These are phyloP conservation scores for Singerocomus inundabilis DNA, from an alignment of 1,284 basidiomycete genomes.

Conservation along the genomic window DNA sequence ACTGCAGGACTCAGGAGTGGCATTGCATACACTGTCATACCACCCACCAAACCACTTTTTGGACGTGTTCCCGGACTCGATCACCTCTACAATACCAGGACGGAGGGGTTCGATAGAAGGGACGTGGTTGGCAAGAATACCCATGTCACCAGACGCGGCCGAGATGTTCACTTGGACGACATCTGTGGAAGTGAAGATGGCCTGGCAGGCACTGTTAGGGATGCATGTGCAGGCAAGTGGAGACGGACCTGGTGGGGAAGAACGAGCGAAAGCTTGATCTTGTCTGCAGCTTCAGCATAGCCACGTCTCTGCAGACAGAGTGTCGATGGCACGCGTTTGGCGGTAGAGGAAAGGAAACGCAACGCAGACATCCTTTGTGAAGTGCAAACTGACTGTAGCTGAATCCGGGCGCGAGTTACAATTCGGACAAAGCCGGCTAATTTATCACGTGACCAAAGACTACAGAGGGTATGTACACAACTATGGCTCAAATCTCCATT, in stretches of 20 bases:
- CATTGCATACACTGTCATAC: neutral
- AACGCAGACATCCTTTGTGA: conserved; percentile 63
- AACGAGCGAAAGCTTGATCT: conserved; percentile 86
- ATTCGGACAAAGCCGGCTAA: conserved; percentile 31
- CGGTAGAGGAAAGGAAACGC: conserved; percentile 63
- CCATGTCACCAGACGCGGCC: conserved; percentile 96
- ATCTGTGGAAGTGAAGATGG: conserved; percentile 83
- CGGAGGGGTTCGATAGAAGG: conserved; percentile 90
- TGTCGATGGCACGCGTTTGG: conserved; percentile 56
- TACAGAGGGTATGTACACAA: conserved; percentile 7
- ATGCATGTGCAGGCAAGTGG: conserved; percentile 3
- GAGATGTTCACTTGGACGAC: conserved; percentile 94
- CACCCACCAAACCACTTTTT: conserved; percentile 96
- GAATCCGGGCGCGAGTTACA: neutral
- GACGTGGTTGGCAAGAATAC: conserved; percentile 96
- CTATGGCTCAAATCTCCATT: conserved; percentile 29
- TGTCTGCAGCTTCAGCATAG: conserved; percentile 86
- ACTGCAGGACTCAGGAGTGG: conserved; percentile 48
- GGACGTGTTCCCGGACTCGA: conserved; percentile 72
- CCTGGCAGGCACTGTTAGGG: conserved; percentile 44
- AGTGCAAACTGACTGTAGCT: neutral
- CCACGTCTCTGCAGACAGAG: conserved; percentile 64
- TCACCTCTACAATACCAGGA: conserved; percentile 90
- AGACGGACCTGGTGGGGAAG: conserved; percentile 87
- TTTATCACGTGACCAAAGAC: conserved; percentile 24